These are phyloP conservation scores for Chaetomiaceae sp. DNA, from an alignment of 2,329 filamentous ascomycete genomes.

Conservation along the genomic window DNA sequence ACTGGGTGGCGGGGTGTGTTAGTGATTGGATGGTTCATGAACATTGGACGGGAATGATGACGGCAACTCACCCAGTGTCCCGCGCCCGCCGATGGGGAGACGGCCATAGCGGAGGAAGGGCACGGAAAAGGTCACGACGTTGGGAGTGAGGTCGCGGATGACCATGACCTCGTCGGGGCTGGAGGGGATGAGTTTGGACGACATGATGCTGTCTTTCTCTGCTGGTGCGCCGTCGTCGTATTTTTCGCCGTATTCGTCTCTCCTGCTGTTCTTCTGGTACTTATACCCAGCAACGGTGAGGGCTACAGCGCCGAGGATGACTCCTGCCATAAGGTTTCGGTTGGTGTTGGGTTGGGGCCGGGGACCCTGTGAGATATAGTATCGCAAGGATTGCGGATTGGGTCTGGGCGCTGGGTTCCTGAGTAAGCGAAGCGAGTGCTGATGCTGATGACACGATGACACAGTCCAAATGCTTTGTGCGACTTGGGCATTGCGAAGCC, in stretches of 20 bases:
- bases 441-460: neutral
- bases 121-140: slow-evolving; percentile 70
- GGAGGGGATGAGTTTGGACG: slow-evolving; percentile 56
- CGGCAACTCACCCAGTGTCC: slow-evolving; percentile 62
- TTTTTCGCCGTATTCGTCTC: neutral
- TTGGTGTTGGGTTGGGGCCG: neutral
- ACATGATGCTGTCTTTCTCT: slow-evolving; percentile 38
- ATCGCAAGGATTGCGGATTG: neutral
- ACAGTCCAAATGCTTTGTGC: neutral
- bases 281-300: too few species aligned
- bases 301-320: neutral
- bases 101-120: slow-evolving; percentile 78
- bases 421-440: neutral
- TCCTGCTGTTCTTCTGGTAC: neutral
- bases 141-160: slow-evolving; percentile 75
- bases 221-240: too few species aligned
- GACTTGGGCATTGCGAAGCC: too few species aligned
- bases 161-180: slow-evolving; percentile 83
- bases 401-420: neutral
- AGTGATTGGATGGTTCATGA: slow-evolving; percentile 3
- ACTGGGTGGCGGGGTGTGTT: slow-evolving; percentile 46
- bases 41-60: neutral
- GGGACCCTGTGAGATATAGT: neutral
- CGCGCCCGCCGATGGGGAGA: slow-evolving; percentile 79
- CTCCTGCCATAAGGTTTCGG: neutral